phyloP scores from a whole-genome alignment of 345 rosid genomes.

The Microthlaspi erraticum region DNA sequence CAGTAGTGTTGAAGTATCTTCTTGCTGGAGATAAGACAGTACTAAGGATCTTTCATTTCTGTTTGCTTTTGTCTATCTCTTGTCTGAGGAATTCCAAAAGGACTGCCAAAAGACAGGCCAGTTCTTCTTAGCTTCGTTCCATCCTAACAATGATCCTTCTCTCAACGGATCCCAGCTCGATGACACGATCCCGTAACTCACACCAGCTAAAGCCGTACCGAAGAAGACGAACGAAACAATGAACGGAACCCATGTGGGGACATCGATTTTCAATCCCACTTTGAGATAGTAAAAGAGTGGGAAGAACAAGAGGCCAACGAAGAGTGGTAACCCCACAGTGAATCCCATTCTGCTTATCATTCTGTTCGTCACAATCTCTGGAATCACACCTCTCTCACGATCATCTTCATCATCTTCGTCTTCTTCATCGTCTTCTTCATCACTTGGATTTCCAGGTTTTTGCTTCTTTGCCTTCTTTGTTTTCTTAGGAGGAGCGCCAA shows the following conservation, averaged over 20 bases:
- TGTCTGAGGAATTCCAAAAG: conserved; percentile 64
- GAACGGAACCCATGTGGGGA: conserved; percentile 86
- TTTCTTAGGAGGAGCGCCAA: conserved; percentile 70
- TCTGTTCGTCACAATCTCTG: conserved; percentile 92
- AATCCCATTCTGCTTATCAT: conserved; percentile 87
- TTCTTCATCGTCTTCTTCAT: conserved; percentile 39
- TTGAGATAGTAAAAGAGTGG: conserved; percentile 91
- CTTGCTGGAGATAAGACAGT: not conserved
- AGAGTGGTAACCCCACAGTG: conserved; percentile 77
- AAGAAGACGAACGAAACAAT: conserved; percentile 86
- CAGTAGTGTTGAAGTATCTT: not conserved
- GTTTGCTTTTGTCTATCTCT: conserved; percentile 46
- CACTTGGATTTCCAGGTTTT: conserved; percentile 42
- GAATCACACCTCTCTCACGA: conserved; percentile 63
- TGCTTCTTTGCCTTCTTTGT: conserved; percentile 54
- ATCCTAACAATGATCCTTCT: conserved; percentile 88
- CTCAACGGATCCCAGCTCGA: conserved; percentile 96
- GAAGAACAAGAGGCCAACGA: conserved; percentile 77
- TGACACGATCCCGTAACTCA: conserved; percentile 91
- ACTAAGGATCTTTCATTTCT: not conserved
- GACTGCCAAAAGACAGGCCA: conserved; percentile 99
- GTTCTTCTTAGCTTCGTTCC: conserved; percentile 93
- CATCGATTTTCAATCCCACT: conserved; percentile 75
- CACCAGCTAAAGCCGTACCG: conserved; percentile 81
- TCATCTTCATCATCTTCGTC: conserved; percentile 50